Percentiles rank a stretch among this genome's conserved stretches.
These are phyloP conservation scores for Solanum piurae DNA, from an alignment of 257 asterid species.

Conservation along the genomic window DNA sequence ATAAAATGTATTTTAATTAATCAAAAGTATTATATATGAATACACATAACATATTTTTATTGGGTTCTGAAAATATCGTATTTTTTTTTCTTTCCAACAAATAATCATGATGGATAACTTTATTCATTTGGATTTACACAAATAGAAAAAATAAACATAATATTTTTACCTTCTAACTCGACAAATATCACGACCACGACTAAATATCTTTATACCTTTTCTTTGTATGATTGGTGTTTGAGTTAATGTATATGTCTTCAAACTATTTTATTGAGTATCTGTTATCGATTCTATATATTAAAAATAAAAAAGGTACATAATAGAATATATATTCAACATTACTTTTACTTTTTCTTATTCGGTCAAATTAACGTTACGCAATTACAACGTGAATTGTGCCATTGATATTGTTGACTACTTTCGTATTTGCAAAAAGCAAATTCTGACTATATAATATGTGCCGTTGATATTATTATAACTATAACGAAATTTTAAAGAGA, in stretches of 20 bases:
- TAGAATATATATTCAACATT: neutral
- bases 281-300: neutral
- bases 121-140: accelerated
- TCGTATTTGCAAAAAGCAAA: neutral
- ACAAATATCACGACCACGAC: accelerated
- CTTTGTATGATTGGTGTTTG: too few relatives aligned
- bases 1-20: neutral
- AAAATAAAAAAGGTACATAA: too few relatives aligned
- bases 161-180: accelerated
- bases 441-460: neutral
- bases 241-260: neutral
- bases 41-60: neutral
- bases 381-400: neutral
- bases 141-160: neutral
- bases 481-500: too few relatives aligned
- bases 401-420: neutral
- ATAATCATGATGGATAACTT: neutral
- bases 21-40: neutral
- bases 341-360: neutral
- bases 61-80: neutral
- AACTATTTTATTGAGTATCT: neutral
- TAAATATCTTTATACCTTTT: neutral
- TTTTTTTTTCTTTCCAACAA: too few relatives aligned
- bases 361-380: neutral
- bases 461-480: too few relatives aligned